phyloP scores from a whole-genome alignment of 495 filamentous ascomycete species.

The Aspergillus heteromorphus region DNA sequence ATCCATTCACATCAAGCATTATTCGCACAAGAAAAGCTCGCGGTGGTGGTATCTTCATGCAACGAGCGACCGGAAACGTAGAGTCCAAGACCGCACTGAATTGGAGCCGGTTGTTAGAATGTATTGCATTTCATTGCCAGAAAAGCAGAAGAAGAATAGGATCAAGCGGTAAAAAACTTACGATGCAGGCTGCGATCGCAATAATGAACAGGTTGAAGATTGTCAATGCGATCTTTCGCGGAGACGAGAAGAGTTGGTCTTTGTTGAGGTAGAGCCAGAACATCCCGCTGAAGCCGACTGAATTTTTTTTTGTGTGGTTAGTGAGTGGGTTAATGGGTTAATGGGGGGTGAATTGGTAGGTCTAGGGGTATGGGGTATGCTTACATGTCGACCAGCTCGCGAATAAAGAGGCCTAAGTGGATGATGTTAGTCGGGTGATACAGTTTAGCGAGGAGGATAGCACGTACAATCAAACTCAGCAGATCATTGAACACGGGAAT shows the following conservation, averaged over 20 bases:
- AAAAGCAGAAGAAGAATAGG: neutral
- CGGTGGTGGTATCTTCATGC: constrained; percentile 23
- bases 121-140: neutral
- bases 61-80: constrained; percentile 34
- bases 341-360: neutral
- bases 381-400: constrained; percentile 39
- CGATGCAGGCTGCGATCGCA: constrained; percentile 39
- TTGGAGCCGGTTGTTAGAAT: constrained; percentile 8
- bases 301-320: constrained; percentile 5
- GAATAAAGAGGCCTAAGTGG: constrained; percentile 26
- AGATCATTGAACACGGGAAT: constrained; percentile 67
- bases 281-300: constrained; percentile 30
- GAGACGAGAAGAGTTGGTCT: constrained; percentile 38
- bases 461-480: constrained; percentile 36
- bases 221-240: constrained; percentile 41
- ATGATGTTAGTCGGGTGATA: constrained; percentile 7
- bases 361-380: neutral
- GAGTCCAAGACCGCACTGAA: constrained; percentile 33
- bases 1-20: constrained; percentile 13
- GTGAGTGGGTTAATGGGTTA: too few species aligned
- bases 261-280: constrained; percentile 48
- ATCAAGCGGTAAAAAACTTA: constrained; percentile 11
- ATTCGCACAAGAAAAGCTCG: constrained; percentile 30
- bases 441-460: neutral
- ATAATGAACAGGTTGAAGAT: constrained; percentile 47